A percentile compares a stretch with the other conserved stretches of the same genome.
Evolutionary conservation across 2,329 filamentous ascomycete genomes (phyloP).

Genomic region (Fragosphaeria purpurea): DNA sequence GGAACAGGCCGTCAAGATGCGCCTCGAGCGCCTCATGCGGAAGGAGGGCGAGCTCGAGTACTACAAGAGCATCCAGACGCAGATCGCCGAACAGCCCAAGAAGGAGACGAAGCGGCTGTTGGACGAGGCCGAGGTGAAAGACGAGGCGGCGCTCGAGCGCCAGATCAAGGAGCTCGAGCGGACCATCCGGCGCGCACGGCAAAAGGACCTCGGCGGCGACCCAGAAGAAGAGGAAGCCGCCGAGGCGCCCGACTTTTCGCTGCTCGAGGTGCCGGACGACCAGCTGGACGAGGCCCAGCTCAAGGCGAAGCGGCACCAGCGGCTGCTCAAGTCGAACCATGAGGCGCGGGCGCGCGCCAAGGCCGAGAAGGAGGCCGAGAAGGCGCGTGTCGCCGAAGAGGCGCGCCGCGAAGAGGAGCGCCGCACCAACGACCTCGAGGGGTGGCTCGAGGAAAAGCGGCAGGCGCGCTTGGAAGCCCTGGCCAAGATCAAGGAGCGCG

Average conservation of each 20-base stretch:
- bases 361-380: constrained; percentile 89
- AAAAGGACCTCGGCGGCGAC: constrained; percentile 75
- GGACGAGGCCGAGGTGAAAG: constrained; percentile 84
- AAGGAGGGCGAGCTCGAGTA: constrained; percentile 96
- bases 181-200: constrained; percentile 78
- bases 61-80: constrained; percentile 71
- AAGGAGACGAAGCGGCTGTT: constrained; percentile 82
- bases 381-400: constrained; percentile 71
- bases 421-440: constrained; percentile 72
- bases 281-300: constrained; percentile 83
- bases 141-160: constrained; percentile 77
- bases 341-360: constrained; percentile 91
- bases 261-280: constrained; percentile 83
- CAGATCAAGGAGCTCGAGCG: constrained; percentile 83
- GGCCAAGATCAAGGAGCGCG: constrained; percentile 83
- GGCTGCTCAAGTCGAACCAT: constrained; percentile 86
- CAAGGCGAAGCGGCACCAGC: constrained; percentile 88
- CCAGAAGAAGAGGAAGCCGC: constrained; percentile 58
- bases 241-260: constrained; percentile 74
- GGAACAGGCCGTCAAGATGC: constrained; percentile 95
- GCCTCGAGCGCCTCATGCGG: constrained; percentile 84
- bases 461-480: constrained; percentile 60
- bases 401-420: constrained; percentile 75
- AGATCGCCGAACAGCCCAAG: constrained; percentile 68
- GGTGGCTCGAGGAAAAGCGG: constrained; percentile 77